These are phyloP conservation scores for Zychaea mexicana DNA, from an alignment of 371 early-diverging fungal species.

Conservation along the genomic window DNA sequence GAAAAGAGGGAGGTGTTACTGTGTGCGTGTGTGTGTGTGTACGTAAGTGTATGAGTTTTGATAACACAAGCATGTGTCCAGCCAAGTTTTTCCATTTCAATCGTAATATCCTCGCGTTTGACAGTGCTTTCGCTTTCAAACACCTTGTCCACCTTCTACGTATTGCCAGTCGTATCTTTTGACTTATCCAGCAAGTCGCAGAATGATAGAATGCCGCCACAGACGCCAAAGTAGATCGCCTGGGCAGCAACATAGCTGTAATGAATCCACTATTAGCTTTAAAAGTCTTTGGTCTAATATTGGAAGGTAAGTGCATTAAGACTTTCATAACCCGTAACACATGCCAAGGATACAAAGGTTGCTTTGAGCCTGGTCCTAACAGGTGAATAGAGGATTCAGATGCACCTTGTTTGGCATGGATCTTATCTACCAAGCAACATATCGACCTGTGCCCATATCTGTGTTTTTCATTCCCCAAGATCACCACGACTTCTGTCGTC, in stretches of 20 bases:
- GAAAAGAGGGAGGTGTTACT: background rate
- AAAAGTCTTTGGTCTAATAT: no score
- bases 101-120: constrained; percentile 80
- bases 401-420: background rate
- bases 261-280: background rate
- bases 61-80: background rate
- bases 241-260: constrained; percentile 88
- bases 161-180: constrained; percentile 56
- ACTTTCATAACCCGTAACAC: background rate
- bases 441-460: background rate
- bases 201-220: constrained; percentile 78
- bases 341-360: background rate
- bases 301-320: no score
- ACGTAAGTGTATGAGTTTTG: background rate
- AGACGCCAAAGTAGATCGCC: constrained; percentile 90
- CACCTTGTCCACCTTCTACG: constrained; percentile 59
- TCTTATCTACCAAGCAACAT: background rate
- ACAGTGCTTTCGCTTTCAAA: constrained; percentile 70
- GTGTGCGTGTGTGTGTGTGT: no score
- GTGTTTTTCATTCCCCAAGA: background rate
- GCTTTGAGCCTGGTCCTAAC: background rate
- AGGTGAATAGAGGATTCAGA: background rate
- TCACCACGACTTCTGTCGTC: background rate
- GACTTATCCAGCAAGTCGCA: constrained; percentile 43
- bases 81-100: constrained; percentile 48